phyloP scores from a whole-genome alignment of 495 filamentous ascomycete genomes.

The Aspergillus bridgeri region DNA sequence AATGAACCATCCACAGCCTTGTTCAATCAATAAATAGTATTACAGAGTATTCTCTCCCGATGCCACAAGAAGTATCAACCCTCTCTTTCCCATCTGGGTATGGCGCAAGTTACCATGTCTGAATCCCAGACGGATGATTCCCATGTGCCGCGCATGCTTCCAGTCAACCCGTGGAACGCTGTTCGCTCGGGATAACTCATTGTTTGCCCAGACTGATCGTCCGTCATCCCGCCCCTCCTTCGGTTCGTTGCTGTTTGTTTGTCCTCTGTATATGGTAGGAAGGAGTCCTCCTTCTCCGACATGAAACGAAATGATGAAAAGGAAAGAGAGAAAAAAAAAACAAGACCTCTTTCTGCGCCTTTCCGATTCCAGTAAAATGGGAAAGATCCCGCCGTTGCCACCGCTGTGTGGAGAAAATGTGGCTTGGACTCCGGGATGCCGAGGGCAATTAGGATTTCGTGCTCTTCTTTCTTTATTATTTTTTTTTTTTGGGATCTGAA shows the following conservation, averaged over 20 bases:
- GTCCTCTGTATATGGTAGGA: no score
- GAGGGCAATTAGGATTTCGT: no score
- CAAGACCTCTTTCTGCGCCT: neutral
- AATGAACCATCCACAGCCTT: no score
- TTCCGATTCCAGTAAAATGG: neutral
- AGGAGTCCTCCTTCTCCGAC: neutral
- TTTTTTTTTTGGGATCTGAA: no score
- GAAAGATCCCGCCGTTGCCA: neutral
- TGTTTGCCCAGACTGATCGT: neutral
- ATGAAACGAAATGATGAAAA: neutral
- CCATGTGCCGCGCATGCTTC: neutral
- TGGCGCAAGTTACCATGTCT: neutral
- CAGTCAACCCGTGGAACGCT: neutral
- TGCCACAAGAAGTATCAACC: neutral
- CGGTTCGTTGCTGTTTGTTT: neutral
- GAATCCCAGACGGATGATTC: neutral
- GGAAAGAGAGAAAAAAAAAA: no score
- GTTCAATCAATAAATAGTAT: neutral
- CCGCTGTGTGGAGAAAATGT: neutral
- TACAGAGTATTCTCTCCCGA: no score
- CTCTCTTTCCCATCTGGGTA: neutral
- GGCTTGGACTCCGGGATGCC: neutral
- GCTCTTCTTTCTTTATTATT: no score
- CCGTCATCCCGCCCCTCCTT: neutral
- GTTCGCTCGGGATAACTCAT: neutral